Base-by-base conservation (phyloP, 129 eudicot species). In the Pseudognaphalium luteoalbum region DNA sequence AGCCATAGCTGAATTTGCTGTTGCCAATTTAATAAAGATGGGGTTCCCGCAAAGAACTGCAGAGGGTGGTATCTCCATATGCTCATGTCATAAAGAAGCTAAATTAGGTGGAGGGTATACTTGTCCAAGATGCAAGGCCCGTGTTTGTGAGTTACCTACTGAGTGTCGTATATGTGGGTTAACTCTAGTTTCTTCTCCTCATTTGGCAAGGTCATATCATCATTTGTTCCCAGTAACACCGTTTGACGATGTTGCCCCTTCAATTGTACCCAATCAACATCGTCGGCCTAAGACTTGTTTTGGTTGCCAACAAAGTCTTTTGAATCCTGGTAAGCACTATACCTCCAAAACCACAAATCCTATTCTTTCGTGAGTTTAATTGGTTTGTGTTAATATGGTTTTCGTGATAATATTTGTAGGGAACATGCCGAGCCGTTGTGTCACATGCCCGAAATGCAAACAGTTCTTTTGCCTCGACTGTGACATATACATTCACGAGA, bases 71-170 rank as follows among this genome's bases (percentile, higher is more conserved):
- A 80, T 91, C 29, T 91, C 97, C 17, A 94, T 94, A 69, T 94
- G 99, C 83, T 86, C 97, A 7, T 94, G 99, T 77, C 99, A 94
- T 68, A 94, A 91, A 83, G 99, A 88, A 84, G 91, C 93, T 25
- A 94, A 94, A 79, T 83, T 86, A 73, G 99, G 97, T 75, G 98
- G 90, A 71, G 99, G 99, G 57, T 94, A 94, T 80, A 94, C 90
- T 78, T 94, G 99, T 88, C 99, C 99, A 41, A 91, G 99, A 81
- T 94, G 99, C 83, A 94, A 94, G 81, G 97, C 96, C 6, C 96
- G 99, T 21, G 90, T 94, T 16, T 94, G 99, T 69, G 97, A 94
- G 81, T 77, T 94, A 73, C 99, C 99, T 56, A 91, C 97, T 1
- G 97, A 91, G 57, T 94, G 99, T 62, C 87, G 95, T 58, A 91